These are phyloP conservation scores for Logfia minima DNA, from an alignment of 129 eudicot genomes.

Conservation along the genomic window DNA sequence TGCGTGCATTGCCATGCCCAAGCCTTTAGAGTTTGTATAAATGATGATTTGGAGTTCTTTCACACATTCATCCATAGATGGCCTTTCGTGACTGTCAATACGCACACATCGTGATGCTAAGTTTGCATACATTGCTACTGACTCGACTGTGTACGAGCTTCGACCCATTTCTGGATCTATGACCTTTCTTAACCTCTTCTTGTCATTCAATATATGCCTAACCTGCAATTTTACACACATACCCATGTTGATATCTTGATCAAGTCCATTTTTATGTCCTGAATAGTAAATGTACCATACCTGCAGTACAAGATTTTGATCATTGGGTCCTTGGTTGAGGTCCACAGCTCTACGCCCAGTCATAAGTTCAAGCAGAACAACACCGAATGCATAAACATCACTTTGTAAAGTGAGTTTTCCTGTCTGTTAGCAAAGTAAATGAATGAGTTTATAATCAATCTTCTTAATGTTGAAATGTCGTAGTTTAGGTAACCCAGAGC, in stretches of 20 bases:
- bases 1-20: constrained; percentile 75
- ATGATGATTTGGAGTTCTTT: constrained; percentile 79
- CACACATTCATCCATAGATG: constrained; percentile 90
- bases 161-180: constrained; percentile 87
- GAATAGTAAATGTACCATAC: constrained; percentile 34
- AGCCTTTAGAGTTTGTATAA: constrained; percentile 75
- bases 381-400: constrained; percentile 95
- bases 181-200: constrained; percentile 74
- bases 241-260: constrained; percentile 16
- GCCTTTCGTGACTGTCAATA: constrained; percentile 82
- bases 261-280: constrained; percentile 11
- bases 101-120: constrained; percentile 91
- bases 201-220: constrained; percentile 75
- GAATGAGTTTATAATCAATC: background rate
- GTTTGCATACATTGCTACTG: constrained; percentile 80
- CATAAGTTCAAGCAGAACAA: constrained; percentile 90
- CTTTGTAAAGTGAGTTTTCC: constrained; percentile 94
- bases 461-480: background rate
- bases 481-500: background rate
- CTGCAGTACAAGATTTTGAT: constrained; percentile 91
- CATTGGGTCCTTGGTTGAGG: constrained; percentile 87
- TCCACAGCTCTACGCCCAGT: constrained; percentile 93
- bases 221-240: constrained; percentile 57
- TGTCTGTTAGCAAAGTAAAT: constrained; percentile 59
- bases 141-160: constrained; percentile 85